Evolutionary conservation across 225 moss, liverwort and hornwort genomes (phyloP).

Genomic region (Asterella californica): DNA sequence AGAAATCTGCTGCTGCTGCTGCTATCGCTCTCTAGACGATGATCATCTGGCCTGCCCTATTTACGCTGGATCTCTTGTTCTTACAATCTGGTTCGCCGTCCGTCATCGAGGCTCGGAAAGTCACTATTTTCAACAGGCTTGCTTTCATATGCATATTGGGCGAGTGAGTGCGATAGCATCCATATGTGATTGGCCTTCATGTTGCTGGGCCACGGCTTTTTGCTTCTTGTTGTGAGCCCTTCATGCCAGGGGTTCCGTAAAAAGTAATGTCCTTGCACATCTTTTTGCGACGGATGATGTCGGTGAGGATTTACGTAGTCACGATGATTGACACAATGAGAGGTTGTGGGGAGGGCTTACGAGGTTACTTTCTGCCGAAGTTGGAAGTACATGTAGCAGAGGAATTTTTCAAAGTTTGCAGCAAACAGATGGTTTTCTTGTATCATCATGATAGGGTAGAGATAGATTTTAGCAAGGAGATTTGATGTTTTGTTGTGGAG

Average conservation of each 20-base stretch:
- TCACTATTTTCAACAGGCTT: constrained; percentile 25
- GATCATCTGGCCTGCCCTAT: constrained; percentile 41
- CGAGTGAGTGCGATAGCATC: constrained; percentile 29
- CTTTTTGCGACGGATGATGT: constrained; percentile 2
- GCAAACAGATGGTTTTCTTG: constrained; percentile 3
- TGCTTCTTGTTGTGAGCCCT: constrained; percentile 25
- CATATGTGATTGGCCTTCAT: constrained; percentile 29
- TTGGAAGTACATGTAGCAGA: constrained; percentile 6
- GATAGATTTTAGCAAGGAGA: constrained; percentile 3
- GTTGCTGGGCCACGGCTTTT: constrained; percentile 23
- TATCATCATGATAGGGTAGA: constrained; percentile 14
- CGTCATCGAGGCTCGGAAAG: constrained; percentile 31
- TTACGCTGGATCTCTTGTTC: constrained; percentile 44
- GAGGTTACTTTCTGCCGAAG: constrained; percentile 2
- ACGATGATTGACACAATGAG: constrained; percentile 14
- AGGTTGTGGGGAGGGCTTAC: not conserved
- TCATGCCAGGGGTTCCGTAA: constrained; percentile 18
- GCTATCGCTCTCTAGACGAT: constrained; percentile 42
- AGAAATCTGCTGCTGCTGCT: constrained; percentile 74
- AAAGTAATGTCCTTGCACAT: constrained; percentile 16
- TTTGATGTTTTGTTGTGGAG: constrained; percentile 1
- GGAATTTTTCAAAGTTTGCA: no score
- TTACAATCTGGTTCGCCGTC: constrained; percentile 32
- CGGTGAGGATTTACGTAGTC: not conserved
- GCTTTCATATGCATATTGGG: constrained; percentile 36